Conservation (phyloP, 2,329 filamentous ascomycete species). For the Apiospora malaysiana region DNA sequence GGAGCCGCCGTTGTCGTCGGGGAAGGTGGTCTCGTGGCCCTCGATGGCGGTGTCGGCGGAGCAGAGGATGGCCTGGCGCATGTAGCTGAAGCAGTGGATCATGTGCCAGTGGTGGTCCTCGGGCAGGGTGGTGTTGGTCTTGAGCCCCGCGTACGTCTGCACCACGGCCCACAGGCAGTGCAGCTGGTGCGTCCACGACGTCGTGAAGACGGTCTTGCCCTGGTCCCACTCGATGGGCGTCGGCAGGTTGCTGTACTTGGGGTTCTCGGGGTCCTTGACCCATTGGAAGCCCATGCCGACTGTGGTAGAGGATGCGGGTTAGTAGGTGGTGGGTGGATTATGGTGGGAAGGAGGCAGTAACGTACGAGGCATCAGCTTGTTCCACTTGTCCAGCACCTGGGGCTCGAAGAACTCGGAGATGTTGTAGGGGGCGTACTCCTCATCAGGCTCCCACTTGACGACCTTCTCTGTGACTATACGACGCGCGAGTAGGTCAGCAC, state of each 20-base stretch:
- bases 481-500: constrained; percentile 22
- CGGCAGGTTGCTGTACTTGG: constrained; percentile 39
- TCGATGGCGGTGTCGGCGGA: constrained; percentile 52
- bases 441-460: constrained; percentile 45
- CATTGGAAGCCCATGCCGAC: constrained; percentile 45
- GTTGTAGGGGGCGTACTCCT: constrained; percentile 46
- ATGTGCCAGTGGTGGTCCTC: constrained; percentile 55
- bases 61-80: constrained; percentile 54
- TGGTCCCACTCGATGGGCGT: constrained; percentile 39
- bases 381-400: constrained; percentile 45
- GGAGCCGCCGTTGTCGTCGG: constrained; percentile 51
- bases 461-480: constrained; percentile 43
- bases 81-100: constrained; percentile 55
- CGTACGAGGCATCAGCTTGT: constrained; percentile 47
- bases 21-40: constrained; percentile 53
- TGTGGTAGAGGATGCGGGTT: constrained; percentile 21
- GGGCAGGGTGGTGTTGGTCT: constrained; percentile 45
- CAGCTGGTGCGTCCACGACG: constrained; percentile 48
- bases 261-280: constrained; percentile 35
- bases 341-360: neutral
- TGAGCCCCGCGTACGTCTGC: constrained; percentile 50
- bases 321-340: constrained; percentile 17
- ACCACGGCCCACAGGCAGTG: constrained; percentile 51
- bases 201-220: constrained; percentile 45
- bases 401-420: constrained; percentile 46